These are phyloP conservation scores for Solanum sitiens DNA, from an alignment of 257 asterid species.

Conservation along the genomic window DNA sequence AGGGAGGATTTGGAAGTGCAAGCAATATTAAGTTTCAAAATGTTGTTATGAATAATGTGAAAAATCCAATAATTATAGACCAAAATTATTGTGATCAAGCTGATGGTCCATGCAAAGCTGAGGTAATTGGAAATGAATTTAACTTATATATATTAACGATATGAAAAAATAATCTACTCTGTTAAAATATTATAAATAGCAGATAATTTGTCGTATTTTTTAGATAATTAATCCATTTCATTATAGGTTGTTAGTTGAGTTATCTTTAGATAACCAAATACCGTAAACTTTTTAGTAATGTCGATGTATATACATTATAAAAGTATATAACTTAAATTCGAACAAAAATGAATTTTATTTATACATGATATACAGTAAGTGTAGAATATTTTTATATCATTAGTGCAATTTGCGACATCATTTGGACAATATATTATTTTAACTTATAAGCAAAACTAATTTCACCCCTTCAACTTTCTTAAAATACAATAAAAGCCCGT, in stretches of 20 bases:
- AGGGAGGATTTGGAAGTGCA: constrained; percentile 71
- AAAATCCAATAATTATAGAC: constrained; percentile 56
- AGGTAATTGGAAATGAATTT: constrained; percentile 22
- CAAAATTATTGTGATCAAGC: constrained; percentile 47
- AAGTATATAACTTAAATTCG: neutral
- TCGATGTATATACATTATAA: neutral
- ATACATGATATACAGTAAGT: neutral
- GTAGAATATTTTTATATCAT: neutral
- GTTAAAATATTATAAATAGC: rapidly evolving
- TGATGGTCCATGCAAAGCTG: constrained; percentile 13
- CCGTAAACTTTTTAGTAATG: too few species aligned
- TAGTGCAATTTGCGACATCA: neutral
- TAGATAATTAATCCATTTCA: neutral
- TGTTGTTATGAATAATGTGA: constrained; percentile 37
- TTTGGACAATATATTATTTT: neutral
- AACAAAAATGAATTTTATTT: neutral
- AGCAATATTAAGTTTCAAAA: constrained; percentile 44
- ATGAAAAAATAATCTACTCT: neutral
- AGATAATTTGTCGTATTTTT: neutral
- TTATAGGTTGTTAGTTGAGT: neutral
- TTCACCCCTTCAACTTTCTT: neutral
- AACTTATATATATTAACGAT: neutral
- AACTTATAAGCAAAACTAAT: neutral
- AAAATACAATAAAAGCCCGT: neutral
- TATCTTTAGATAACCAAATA: neutral